phyloP scores from a whole-genome alignment of 2,329 filamentous ascomycete species.

The Microcyclospora tardicrescens region DNA sequence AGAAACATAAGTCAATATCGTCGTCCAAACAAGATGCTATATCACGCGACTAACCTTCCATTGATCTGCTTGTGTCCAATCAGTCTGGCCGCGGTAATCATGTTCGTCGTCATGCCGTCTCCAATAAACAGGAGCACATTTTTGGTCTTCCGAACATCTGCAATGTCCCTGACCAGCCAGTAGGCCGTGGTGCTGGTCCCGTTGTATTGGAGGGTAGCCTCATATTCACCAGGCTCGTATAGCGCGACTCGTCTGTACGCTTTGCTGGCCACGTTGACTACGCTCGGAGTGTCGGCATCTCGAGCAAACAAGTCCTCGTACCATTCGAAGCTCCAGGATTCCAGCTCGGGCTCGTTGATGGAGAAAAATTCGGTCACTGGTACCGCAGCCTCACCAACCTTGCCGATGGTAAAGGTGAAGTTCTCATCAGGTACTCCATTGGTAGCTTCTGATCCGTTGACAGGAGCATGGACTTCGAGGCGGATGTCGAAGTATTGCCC shows the following conservation, averaged over 20 bases:
- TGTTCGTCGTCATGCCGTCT: conserved; percentile 53
- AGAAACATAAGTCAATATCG: not conserved
- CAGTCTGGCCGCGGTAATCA: conserved; percentile 52
- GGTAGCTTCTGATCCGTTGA: conserved; percentile 68
- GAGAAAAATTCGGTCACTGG: conserved; percentile 54
- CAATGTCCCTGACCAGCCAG: conserved; percentile 63
- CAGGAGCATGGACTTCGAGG: conserved; percentile 50
- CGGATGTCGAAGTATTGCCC: conserved; percentile 77
- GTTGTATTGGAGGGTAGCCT: conserved; percentile 60
- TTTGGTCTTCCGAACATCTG: conserved; percentile 61
- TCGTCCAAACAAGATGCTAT: not conserved
- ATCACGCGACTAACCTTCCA: conserved; percentile 58
- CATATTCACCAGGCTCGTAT: conserved; percentile 68
- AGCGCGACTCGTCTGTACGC: conserved; percentile 63
- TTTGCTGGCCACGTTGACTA: conserved; percentile 72
- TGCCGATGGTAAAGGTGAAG: conserved; percentile 63
- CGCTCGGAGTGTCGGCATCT: conserved; percentile 53
- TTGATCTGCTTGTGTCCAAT: conserved; percentile 74
- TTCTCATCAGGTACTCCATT: conserved; percentile 52
- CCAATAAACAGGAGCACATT: conserved; percentile 75
- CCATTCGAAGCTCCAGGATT: conserved; percentile 76
- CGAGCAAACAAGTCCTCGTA: conserved; percentile 70
- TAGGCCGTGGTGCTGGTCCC: conserved; percentile 57
- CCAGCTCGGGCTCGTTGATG: conserved; percentile 56
- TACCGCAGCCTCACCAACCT: conserved; percentile 43